Conservation (phyloP, 164 flowering plant genomes). For the Piper betle region DNA sequence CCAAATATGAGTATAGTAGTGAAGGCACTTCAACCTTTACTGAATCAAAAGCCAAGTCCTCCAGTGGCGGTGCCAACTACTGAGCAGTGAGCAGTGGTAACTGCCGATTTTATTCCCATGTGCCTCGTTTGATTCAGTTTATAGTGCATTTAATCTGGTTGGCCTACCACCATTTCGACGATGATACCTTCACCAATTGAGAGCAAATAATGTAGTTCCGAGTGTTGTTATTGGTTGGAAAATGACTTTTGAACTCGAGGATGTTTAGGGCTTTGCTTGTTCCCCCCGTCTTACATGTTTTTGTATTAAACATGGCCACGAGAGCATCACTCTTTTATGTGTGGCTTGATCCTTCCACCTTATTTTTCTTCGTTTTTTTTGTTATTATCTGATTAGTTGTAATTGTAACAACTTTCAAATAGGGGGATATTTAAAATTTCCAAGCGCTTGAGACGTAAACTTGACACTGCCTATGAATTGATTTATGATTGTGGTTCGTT, state of each 20-base stretch:
- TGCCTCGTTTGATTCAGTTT: not conserved
- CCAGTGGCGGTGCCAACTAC: slow-evolving; percentile 1
- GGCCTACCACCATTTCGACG: not conserved
- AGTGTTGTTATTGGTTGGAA: not conserved
- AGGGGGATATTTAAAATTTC: too few relatives aligned
- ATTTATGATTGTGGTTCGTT: too few relatives aligned
- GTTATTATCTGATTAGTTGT: too few relatives aligned
- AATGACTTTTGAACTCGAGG: not conserved
- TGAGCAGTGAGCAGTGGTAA: not conserved
- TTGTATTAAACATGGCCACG: not conserved
- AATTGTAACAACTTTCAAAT: too few relatives aligned
- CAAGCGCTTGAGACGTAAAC: too few relatives aligned
- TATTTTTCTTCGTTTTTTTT: slow-evolving; percentile 10
- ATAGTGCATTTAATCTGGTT: not conserved
- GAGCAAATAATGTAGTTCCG: not conserved
- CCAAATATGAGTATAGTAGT: slow-evolving; percentile 76
- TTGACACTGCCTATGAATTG: too few relatives aligned
- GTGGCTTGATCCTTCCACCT: not conserved
- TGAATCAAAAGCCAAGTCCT: slow-evolving; percentile 22
- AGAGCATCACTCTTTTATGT: not conserved
- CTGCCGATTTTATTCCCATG: not conserved
- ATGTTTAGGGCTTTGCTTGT: not conserved
- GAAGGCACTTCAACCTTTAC: slow-evolving; percentile 62
- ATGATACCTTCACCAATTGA: not conserved
- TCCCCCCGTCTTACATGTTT: not conserved